Base-by-base conservation (phyloP, 768 basidiomycete genomes). In the Phallus indusiatus region DNA sequence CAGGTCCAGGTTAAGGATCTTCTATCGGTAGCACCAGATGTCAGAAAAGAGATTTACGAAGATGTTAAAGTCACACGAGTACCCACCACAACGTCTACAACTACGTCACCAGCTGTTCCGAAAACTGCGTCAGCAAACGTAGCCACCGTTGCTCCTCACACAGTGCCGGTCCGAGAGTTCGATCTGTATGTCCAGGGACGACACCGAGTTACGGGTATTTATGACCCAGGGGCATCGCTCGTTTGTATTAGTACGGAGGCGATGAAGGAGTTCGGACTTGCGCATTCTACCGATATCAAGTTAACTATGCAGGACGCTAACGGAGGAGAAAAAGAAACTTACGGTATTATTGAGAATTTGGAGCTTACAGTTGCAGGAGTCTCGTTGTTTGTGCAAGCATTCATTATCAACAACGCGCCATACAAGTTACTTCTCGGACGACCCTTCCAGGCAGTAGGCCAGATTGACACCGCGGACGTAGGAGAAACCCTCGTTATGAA, bases 401-500 rank as follows among this genome's bases (percentile, higher is more conserved):
- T 46, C 47, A 58, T 58, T 28, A 51, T 58, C 35, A 10, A 51
- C 18, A 58, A 58, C 17, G 49, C 56, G 1, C 56, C 47, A 20
- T 58, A 58, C 20, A 34, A 21, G 18, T 18, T 58, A 5, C 28
- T 58, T 2, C 49, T 58, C 11, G 56, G 56, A 5, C 56, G 33
- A 1, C 56, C 49, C 8, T 57, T 58, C 49, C 56, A 57, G 1
- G 47, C 59, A 8, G 20, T 36, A 2, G 62, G 56, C 20, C 60
- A 56, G 17, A 42, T 54, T 12, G 62, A 63, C 42, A 63, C 64
- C 34, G 64, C 56, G 34, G 33, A 33, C 10, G 33, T 52, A 17
- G 56, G 56, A 5, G 56, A 58, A 51, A 37, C 34, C 11, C 42
- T 58, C 5, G 21, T 58, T 6, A 14, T 58, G 24, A 12, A 21